Evolutionary conservation across 2,329 filamentous ascomycete species (phyloP).

Genomic region (Fusarium keratoplasticum): DNA sequence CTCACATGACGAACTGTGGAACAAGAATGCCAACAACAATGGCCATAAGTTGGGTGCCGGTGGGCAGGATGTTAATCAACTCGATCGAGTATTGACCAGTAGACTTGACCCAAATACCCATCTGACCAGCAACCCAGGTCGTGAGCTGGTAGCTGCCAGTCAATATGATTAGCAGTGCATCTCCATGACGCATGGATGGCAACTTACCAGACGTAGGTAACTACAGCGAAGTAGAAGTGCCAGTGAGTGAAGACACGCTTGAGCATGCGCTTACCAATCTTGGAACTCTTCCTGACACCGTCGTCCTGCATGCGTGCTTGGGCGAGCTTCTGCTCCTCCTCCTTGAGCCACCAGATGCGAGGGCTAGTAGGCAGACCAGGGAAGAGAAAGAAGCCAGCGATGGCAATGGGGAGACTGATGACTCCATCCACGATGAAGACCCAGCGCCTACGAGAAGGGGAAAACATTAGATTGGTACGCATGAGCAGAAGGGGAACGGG

Average conservation of each 20-base stretch:
- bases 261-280: conserved; percentile 42
- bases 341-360: conserved; percentile 43
- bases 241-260: conserved; percentile 42
- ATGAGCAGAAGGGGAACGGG: neutral
- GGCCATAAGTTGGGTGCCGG: neutral
- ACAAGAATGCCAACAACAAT: neutral
- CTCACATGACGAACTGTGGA: neutral
- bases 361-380: conserved; percentile 41
- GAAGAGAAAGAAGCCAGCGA: conserved; percentile 45
- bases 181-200: too few relatives aligned
- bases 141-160: neutral
- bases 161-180: neutral
- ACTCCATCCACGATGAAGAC: conserved; percentile 52
- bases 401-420: conserved; percentile 46
- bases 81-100: neutral
- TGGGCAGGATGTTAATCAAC: neutral
- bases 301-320: conserved; percentile 40
- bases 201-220: conserved; percentile 37
- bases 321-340: conserved; percentile 41
- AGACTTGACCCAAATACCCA: neutral
- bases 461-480: neutral
- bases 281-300: conserved; percentile 34
- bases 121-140: neutral
- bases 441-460: conserved; percentile 38
- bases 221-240: conserved; percentile 44